Evolutionary conservation across 176 grass and related monocot genomes (phyloP), one percentile per base, ranked within the genome.

Genomic region (Canna indica): DNA sequence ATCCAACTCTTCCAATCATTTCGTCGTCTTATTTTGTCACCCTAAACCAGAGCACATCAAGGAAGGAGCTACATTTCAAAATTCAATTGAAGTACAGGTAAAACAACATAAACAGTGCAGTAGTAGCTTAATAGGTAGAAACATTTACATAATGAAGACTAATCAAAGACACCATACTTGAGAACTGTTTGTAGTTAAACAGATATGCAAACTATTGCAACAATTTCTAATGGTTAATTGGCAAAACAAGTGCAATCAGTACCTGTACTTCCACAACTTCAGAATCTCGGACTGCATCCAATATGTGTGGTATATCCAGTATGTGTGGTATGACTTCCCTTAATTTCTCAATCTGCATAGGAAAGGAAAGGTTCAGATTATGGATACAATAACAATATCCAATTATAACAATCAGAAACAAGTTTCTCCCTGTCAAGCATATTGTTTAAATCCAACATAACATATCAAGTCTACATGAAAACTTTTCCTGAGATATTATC

Each of bases 191-290:
- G 41, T 7, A 11, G 2, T 10, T 11, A 5, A 44, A 8, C 41
- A 44, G 9, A 8, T 5, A 44, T 44, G 41, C 36, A 2, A 38
- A 10, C 9, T 44, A 44, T 11, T 44, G 5, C 13, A 11, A 44
- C 41, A 4, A 44, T 44, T 44, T 44, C 41, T 10, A 44, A 44
- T 5, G 41, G 41, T 11, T 44, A 44, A 7, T 8, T 25, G 25
- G 8, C 53, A n/a, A 58, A 58, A 58, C 53, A 58, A 58, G 25
- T 58, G 22, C 26, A n/a, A 26, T 8, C 26, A n/a, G 25, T 58
- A 58, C 53, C 53, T 58, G n/a, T 58, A 58, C 25, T 58, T 58
- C 53, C 53, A 58, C 53, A 58, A 58, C 53, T 25, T n/a, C 11
- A 25, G 53, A 58, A 58, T 26, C 53, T 58, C 20, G 53, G 25